Percentiles rank a stretch among this genome's conserved stretches.
phyloP scores from a whole-genome alignment of 108 stramenopile genomes.

The Schizochytrium sp. region DNA sequence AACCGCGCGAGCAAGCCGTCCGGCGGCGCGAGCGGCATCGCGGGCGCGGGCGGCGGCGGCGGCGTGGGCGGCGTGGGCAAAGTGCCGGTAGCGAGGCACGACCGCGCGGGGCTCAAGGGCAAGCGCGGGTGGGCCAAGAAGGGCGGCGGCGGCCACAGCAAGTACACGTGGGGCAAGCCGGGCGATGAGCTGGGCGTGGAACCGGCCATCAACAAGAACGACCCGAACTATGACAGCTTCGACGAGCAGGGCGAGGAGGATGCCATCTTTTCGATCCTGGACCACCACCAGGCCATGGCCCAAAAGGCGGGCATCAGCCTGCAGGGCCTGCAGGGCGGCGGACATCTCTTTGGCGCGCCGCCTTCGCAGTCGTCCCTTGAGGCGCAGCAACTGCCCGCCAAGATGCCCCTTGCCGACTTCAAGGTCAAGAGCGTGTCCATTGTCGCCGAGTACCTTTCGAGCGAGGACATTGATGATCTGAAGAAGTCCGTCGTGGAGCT shows the following conservation, averaged over 20 bases:
- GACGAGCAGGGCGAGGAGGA: background rate
- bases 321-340: background rate
- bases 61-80: background rate
- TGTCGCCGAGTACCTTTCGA: background rate
- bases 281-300: background rate
- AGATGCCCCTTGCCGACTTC: slow-evolving; percentile 17
- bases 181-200: background rate
- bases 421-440: background rate
- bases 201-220: background rate
- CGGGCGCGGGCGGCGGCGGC: background rate
- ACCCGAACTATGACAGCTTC: slow-evolving; percentile 15
- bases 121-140: slow-evolving; percentile 15
- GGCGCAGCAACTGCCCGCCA: background rate
- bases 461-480: slow-evolving; percentile 21
- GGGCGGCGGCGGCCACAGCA: slow-evolving; percentile 15
- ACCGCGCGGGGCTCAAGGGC: slow-evolving; percentile 15
- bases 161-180: slow-evolving; percentile 7
- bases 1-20: background rate
- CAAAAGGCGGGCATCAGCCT: background rate
- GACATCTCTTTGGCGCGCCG: background rate
- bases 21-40: background rate
- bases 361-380: background rate
- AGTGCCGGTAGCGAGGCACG: background rate
- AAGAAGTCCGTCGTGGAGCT: slow-evolving; percentile 19
- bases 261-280: background rate